Conservation (phyloP, 148 eudicot species). For the Heliosperma pusillum region DNA sequence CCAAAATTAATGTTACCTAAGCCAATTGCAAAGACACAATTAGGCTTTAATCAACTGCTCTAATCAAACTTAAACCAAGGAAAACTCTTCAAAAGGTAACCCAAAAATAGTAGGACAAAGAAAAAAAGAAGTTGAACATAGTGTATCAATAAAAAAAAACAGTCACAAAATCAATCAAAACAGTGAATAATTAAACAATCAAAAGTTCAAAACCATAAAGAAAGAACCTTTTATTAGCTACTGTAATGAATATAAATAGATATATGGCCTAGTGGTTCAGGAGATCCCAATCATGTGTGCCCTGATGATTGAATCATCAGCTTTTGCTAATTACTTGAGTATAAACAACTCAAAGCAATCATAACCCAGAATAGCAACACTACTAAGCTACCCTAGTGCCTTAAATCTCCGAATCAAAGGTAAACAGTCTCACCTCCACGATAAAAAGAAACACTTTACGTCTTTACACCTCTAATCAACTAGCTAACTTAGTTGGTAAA, state of each 20-base stretch:
- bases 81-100: neutral
- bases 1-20: neutral
- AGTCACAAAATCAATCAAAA: neutral
- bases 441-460: too few species aligned
- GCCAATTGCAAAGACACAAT: neutral
- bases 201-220: neutral
- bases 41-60: neutral
- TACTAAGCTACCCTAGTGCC: neutral
- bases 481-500: too few species aligned
- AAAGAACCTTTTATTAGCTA: neutral
- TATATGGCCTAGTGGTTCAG: neutral
- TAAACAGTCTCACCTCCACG: too few species aligned
- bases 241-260: neutral
- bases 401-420: too few species aligned
- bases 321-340: neutral
- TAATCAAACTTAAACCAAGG: neutral
- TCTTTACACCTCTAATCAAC: too few species aligned
- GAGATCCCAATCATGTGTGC: neutral
- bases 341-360: neutral
- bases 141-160: too few species aligned
- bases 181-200: neutral
- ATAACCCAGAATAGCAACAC: neutral
- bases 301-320: neutral
- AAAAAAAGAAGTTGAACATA: neutral
- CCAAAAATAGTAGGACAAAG: neutral